A percentile compares a stretch with the other conserved stretches of the same genome.
Conservation (phyloP, 208 protist species). For the Naegleria lovaniensis region DNA sequence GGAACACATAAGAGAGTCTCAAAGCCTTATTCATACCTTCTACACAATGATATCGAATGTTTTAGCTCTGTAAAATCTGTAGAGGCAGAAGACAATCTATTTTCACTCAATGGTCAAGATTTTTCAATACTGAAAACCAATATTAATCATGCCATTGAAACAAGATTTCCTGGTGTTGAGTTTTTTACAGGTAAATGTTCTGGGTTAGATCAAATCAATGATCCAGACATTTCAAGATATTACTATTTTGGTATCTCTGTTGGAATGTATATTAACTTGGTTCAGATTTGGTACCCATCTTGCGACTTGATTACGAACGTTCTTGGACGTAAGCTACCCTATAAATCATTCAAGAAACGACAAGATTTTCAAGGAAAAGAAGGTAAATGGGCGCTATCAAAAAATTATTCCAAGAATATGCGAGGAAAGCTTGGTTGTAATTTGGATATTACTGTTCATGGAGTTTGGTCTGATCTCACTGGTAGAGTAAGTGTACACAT, state of each 20-base stretch:
- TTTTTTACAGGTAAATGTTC: not conserved
- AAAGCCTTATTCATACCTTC: not conserved
- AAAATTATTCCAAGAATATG: not conserved
- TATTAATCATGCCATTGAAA: too few species aligned
- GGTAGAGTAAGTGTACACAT: not conserved
- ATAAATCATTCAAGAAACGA: not conserved
- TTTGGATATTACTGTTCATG: not conserved
- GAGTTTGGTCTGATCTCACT: not conserved
- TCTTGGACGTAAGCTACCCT: not conserved
- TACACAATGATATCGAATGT: not conserved
- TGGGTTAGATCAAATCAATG: not conserved
- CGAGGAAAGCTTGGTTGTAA: not conserved
- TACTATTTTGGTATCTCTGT: not conserved
- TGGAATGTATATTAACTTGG: not conserved
- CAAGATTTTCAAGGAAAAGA: not conserved
- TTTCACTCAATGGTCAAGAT: too few species aligned
- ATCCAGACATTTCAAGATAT: not conserved
- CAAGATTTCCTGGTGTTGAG: not conserved
- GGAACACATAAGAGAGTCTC: not conserved
- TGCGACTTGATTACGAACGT: not conserved
- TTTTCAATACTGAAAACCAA: too few species aligned
- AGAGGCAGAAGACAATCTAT: too few species aligned
- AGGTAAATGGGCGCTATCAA: not conserved
- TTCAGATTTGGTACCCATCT: not conserved
- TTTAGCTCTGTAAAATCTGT: too few species aligned